Conservation (phyloP, 2,329 filamentous ascomycete species). For the Aspergillus arachidicola region DNA sequence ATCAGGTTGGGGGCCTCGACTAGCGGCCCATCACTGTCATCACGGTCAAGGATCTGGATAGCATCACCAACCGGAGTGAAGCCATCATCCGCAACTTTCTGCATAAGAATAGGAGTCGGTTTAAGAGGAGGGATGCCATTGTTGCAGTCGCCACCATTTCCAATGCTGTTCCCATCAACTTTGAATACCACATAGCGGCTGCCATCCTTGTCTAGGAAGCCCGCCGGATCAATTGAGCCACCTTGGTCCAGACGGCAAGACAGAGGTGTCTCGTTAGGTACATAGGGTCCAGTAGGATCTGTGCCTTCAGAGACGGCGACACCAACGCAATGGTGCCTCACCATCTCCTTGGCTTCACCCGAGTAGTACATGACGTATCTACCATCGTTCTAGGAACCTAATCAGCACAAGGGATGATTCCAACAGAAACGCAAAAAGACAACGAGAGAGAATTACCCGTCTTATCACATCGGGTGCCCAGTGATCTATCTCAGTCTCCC, state of each 20-base stretch:
- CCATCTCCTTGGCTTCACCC: conserved; percentile 46
- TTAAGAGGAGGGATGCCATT: conserved; percentile 45
- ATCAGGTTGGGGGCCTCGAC: conserved; percentile 64
- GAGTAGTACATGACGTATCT: conserved; percentile 65
- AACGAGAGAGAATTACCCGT: conserved; percentile 35
- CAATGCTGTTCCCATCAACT: conserved; percentile 64
- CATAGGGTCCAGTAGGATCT: conserved; percentile 55
- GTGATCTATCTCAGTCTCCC: conserved; percentile 57
- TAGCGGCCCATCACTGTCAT: conserved; percentile 63
- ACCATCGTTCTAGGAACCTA: conserved; percentile 40
- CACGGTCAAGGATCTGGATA: conserved; percentile 62
- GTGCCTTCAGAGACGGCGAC: conserved; percentile 53
- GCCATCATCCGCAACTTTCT: conserved; percentile 49
- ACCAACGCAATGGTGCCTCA: conserved; percentile 60
- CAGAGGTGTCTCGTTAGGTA: conserved; percentile 50
- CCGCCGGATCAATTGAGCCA: conserved; percentile 65
- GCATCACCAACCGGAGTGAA: conserved; percentile 56
- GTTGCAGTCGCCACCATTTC: conserved; percentile 50
- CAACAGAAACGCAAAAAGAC: background rate
- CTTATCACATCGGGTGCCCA: conserved; percentile 65
- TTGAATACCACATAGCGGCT: conserved; percentile 66
- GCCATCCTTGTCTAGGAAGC: conserved; percentile 59
- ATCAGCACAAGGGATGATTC: conserved; percentile 4
- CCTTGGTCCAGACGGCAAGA: conserved; percentile 57
- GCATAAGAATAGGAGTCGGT: conserved; percentile 45